A percentile compares a stretch with the other conserved stretches of the same genome.
Evolutionary conservation across 176 grass and related monocot genomes (phyloP).

Genomic region (Tillandsia leiboldiana): DNA sequence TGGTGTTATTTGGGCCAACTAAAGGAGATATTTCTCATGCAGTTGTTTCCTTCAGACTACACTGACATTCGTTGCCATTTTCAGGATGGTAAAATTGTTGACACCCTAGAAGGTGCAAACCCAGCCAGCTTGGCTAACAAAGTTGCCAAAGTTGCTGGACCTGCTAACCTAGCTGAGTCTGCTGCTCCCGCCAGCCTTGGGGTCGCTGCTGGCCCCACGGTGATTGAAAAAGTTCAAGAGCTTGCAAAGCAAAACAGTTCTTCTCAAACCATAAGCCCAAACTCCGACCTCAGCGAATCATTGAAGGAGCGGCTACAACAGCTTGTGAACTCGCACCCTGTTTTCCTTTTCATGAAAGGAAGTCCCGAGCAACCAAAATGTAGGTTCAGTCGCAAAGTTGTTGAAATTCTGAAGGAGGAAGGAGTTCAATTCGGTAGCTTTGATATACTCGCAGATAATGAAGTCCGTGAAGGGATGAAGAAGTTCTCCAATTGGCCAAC

Average conservation of each 20-base stretch:
- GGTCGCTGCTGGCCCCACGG: constrained; percentile 39
- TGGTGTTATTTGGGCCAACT: constrained; percentile 8
- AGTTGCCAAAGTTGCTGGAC: constrained; percentile 63
- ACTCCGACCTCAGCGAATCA: constrained; percentile 12
- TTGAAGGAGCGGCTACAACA: constrained; percentile 58
- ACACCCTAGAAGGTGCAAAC: constrained; percentile 88
- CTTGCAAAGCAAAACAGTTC: constrained; percentile 37
- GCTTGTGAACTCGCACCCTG: constrained; percentile 71
- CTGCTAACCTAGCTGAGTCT: constrained; percentile 41
- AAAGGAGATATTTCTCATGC: background rate
- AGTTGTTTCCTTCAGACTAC: constrained; percentile 10
- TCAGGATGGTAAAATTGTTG: constrained; percentile 73
- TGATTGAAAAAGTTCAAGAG: constrained; percentile 53
- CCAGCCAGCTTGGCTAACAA: constrained; percentile 88
- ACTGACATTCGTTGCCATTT: constrained; percentile 6
- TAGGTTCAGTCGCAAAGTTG: constrained; percentile 78
- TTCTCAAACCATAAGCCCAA: constrained; percentile 27
- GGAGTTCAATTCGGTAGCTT: constrained; percentile 73
- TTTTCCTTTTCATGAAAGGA: constrained; percentile 96
- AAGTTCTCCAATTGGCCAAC: constrained; percentile 96
- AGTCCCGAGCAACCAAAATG: constrained; percentile 75
- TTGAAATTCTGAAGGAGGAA: constrained; percentile 75
- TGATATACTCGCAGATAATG: constrained; percentile 72
- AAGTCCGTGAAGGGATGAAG: constrained; percentile 88
- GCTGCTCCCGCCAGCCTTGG: constrained; percentile 56